Conservation (phyloP, 2,329 filamentous ascomycete species). For the Neonectria magnoliae region DNA sequence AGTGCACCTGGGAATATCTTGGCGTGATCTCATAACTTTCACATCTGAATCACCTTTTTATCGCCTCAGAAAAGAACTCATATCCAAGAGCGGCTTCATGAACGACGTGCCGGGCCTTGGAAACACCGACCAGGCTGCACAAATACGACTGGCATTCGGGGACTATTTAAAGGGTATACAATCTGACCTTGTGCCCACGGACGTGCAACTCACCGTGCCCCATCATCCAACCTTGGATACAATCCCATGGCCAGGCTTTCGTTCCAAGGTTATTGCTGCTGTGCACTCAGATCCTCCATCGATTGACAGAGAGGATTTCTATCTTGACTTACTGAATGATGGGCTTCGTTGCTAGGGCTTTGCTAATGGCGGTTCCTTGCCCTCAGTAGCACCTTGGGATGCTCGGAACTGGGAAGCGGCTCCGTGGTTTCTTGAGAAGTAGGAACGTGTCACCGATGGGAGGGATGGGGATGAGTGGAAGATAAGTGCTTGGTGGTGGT, state of each 20-base stretch:
- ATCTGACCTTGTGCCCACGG: slow-evolving; percentile 11
- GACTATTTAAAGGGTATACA: not conserved
- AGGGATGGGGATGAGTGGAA: slow-evolving; percentile 24
- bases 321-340: slow-evolving; percentile 10
- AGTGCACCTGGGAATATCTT: not conserved
- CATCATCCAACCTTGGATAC: slow-evolving; percentile 15
- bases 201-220: slow-evolving; percentile 5
- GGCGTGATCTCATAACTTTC: slow-evolving; percentile 6
- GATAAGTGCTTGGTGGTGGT: slow-evolving; percentile 22
- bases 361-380: not conserved
- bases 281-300: slow-evolving; percentile 5
- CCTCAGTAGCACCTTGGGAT: slow-evolving; percentile 17
- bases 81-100: not conserved
- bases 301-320: slow-evolving; percentile 14
- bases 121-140: not conserved
- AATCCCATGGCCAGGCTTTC: slow-evolving; percentile 15
- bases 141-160: not conserved
- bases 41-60: slow-evolving; percentile 7
- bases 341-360: slow-evolving; percentile 14
- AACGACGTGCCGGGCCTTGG: not conserved
- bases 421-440: slow-evolving; percentile 23
- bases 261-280: slow-evolving; percentile 8
- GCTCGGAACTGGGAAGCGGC: slow-evolving; percentile 25
- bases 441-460: slow-evolving; percentile 13
- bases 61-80: not conserved